Percentiles rank a stretch among this genome's conserved stretches.
These are phyloP conservation scores for Xylaria sp. DNA, from an alignment of 2,329 filamentous ascomycete species.

Conservation along the genomic window DNA sequence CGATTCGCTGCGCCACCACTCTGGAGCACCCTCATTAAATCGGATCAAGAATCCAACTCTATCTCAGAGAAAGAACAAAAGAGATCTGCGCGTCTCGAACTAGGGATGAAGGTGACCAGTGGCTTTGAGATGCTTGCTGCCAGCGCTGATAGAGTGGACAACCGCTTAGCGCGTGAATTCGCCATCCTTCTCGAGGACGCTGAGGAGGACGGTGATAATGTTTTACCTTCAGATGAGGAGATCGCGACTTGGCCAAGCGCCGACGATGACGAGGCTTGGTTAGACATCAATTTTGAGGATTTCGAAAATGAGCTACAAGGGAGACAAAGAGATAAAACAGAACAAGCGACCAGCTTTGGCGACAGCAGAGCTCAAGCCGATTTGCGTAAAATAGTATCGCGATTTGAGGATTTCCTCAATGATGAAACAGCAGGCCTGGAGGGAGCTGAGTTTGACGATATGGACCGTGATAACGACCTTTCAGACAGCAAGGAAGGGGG, in stretches of 20 bases:
- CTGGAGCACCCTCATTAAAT: slow-evolving; percentile 57
- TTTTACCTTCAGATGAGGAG: slow-evolving; percentile 77
- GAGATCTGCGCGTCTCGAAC: slow-evolving; percentile 62
- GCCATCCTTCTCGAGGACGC: slow-evolving; percentile 80
- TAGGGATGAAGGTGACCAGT: slow-evolving; percentile 89
- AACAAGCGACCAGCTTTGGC: slow-evolving; percentile 62
- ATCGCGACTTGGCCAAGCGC: slow-evolving; percentile 74
- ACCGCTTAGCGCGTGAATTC: slow-evolving; percentile 77
- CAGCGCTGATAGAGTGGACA: slow-evolving; percentile 75
- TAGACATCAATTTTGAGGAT: slow-evolving; percentile 90
- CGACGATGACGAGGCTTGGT: slow-evolving; percentile 87
- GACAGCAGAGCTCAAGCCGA: slow-evolving; percentile 77
- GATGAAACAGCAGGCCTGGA: slow-evolving; percentile 85
- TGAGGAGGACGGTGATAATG: slow-evolving; percentile 72
- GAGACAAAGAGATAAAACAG: slow-evolving; percentile 49
- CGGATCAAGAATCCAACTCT: slow-evolving; percentile 35
- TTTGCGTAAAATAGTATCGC: slow-evolving; percentile 87
- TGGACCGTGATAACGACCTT: slow-evolving; percentile 72
- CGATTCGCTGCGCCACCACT: slow-evolving; percentile 74
- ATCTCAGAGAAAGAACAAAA: slow-evolving; percentile 45
- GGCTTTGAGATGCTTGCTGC: slow-evolving; percentile 89
- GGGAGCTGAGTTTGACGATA: slow-evolving; percentile 78
- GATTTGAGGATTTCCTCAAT: slow-evolving; percentile 92
- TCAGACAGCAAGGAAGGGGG: slow-evolving; percentile 56
- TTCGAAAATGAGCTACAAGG: slow-evolving; percentile 83